Base-by-base conservation (phyloP, 1,139 yeast genomes). In the Debaryomyces psychrophilus region DNA sequence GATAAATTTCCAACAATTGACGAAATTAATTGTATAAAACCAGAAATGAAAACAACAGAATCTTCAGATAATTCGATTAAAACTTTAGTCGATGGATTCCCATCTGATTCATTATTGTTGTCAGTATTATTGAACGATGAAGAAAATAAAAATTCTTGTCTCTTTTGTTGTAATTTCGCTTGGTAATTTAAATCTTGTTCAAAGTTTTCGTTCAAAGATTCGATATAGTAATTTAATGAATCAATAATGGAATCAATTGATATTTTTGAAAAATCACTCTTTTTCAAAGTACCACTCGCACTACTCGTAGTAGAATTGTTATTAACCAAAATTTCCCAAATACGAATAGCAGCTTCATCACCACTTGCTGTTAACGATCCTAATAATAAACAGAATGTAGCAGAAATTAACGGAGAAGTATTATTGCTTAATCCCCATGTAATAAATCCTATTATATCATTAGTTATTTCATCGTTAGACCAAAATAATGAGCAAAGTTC, bases 351-450 rank as follows among this genome's bases (percentile, higher is more conserved):
- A 1, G 89, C 76, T 45, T 79, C 78, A 11, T 73, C 75, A 1
- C 73, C 72, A n/a, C 86, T 89, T 15, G 78, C 76, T 0, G 93
- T 73, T 37, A 93, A 71, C 4, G 95, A 84, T 1, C 95, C 84
- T 45, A 93, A 69, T 75, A 93, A 77, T 48, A 89, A 75, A 53
- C 93, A 83, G 57, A 86, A 90, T 0, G 96, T 80, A 0, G 98
- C 86, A 42, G 90, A 81, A 71, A 92, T 90, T 45, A 90, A 71
- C 5, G 95, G 85, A 11, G 93, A 88, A 1, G 79, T 71, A 51
- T 87, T 90, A 57, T 92, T 87, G 47, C 84, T 82, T 4, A 95
- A 77, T 0, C 95, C 95, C 98, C 98, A 92, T 38, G 80, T 80
- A 43, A 92, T 72, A 56, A 93, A 92, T 0, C 97, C 97, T 56